A percentile compares a stretch with the other conserved stretches of the same genome.
phyloP scores from a whole-genome alignment of 2,329 filamentous ascomycete genomes.

The Ceratocystis diversiconidia region DNA sequence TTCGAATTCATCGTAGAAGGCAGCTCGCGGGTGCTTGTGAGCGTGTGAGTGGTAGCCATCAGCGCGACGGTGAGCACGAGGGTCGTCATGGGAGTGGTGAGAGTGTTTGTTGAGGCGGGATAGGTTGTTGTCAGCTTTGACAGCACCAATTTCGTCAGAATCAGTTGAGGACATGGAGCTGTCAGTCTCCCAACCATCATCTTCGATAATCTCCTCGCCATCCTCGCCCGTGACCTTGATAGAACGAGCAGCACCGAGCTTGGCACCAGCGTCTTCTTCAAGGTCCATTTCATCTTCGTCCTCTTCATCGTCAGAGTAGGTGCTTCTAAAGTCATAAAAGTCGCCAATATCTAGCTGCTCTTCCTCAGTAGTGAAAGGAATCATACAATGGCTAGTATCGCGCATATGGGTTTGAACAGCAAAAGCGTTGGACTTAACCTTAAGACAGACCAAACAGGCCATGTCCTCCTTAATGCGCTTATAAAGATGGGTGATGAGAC shows the following conservation, averaged over 20 bases:
- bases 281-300: slow-evolving; percentile 38
- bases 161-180: slow-evolving; percentile 78
- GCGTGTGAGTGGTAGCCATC: slow-evolving; percentile 75
- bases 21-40: slow-evolving; percentile 58
- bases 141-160: slow-evolving; percentile 66
- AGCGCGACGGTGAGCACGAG: slow-evolving; percentile 56
- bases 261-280: slow-evolving; percentile 46
- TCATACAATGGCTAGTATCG: slow-evolving; percentile 92
- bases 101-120: slow-evolving; percentile 56
- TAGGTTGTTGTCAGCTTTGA: slow-evolving; percentile 58
- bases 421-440: slow-evolving; percentile 60
- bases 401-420: slow-evolving; percentile 94
- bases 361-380: slow-evolving; percentile 74
- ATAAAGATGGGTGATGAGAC: slow-evolving; percentile 63
- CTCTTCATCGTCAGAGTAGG: slow-evolving; percentile 71
- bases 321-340: slow-evolving; percentile 92
- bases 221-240: slow-evolving; percentile 38
- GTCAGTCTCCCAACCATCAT: slow-evolving; percentile 91
- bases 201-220: slow-evolving; percentile 36
- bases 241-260: slow-evolving; percentile 48
- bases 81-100: slow-evolving; percentile 60
- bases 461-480: slow-evolving; percentile 65
- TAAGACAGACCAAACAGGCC: slow-evolving; percentile 80
- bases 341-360: slow-evolving; percentile 91
- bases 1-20: slow-evolving; percentile 86